Conservation (phyloP, 139 green algal genomes). For the Ettlia oleoabundans region DNA sequence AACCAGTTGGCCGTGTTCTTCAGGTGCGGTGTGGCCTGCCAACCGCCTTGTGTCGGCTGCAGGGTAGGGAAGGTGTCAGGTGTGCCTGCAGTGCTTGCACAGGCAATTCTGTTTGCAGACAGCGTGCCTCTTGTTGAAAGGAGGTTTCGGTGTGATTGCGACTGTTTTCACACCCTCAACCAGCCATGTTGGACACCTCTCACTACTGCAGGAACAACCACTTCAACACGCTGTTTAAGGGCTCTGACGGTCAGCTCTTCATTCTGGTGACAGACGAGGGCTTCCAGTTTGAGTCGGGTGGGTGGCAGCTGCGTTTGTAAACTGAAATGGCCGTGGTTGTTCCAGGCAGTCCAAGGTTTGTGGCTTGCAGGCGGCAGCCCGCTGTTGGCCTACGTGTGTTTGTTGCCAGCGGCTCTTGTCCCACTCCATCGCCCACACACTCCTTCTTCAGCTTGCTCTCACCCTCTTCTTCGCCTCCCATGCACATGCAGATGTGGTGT, state of each 20-base stretch:
- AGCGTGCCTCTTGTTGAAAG: background rate
- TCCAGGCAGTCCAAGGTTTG: too few relatives aligned
- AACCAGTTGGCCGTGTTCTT: conserved; percentile 89
- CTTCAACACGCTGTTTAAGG: conserved; percentile 89
- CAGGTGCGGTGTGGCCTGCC: conserved; percentile 28
- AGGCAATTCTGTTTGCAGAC: background rate
- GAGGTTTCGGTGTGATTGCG: too few relatives aligned
- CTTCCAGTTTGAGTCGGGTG: conserved; percentile 65
- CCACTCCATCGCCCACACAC: too few relatives aligned
- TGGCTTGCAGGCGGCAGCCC: too few relatives aligned
- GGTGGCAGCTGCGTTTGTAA: background rate
- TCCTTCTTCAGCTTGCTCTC: background rate
- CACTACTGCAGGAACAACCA: conserved; percentile 85
- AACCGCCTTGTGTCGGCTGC: too few relatives aligned
- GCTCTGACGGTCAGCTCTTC: conserved; percentile 70
- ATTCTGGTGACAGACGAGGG: conserved; percentile 93
- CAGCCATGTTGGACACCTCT: background rate
- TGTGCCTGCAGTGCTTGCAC: too few relatives aligned
- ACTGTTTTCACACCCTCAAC: too few relatives aligned
- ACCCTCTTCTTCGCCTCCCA: background rate
- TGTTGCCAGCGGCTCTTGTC: too few relatives aligned
- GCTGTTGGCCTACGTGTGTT: too few relatives aligned
- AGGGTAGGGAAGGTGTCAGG: too few relatives aligned
- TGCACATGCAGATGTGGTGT: conserved; percentile 81
- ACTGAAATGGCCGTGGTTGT: background rate